Base-by-base conservation (phyloP, 176 grass and related monocot species). In the Guadua angustifolia region DNA sequence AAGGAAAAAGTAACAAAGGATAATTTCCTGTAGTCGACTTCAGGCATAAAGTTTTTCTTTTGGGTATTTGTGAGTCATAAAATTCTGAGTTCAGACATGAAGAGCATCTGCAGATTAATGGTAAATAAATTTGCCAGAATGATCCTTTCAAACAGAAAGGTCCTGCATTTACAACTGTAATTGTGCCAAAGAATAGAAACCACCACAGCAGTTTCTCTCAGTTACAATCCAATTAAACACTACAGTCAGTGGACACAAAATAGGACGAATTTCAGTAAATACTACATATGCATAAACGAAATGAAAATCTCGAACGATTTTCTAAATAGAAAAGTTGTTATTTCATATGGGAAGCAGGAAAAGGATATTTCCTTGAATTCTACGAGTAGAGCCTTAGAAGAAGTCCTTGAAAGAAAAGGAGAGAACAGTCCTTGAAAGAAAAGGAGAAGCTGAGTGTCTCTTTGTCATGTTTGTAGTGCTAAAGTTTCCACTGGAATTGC, bases 181-280 rank as follows among this genome's bases (percentile, higher is more conserved):
- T 66, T 79, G 53, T 78, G 62, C 68, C 50, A 13, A 7, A 17
- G 42, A 83, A 17, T 7, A 44, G 29, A 83, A 79, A 87, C 84
- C 50, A 66, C 22, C 21, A 40, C 0, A 1, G 32, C 42, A 62
- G 60, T 79, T 86, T 79, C 74, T 69, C 47, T 69, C 69, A 42
- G 62, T 16, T 61, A 75, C 68, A 60, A 60, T 79, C 22, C 46
- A 83, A 75, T 87, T 74, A 36, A 80, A 55, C 43, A 26, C 43
- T 8, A 24, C n/a, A 61, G 22, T 46, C 50, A 53, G n/a, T 7
- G 50, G 83, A n/a, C 32, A 39, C 5, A 26, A 18, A 7, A 68
- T 36, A 81, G 5, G 19, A 36, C 56, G 9, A 50, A 24, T 49
- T 79, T 21, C 6, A 49, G 33, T 75, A 67, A 89, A 76, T 40